Evolutionary conservation across 257 asterid species (phyloP), one percentile per base, ranked within the genome.

Genomic region (Cinchona pubescens): DNA sequence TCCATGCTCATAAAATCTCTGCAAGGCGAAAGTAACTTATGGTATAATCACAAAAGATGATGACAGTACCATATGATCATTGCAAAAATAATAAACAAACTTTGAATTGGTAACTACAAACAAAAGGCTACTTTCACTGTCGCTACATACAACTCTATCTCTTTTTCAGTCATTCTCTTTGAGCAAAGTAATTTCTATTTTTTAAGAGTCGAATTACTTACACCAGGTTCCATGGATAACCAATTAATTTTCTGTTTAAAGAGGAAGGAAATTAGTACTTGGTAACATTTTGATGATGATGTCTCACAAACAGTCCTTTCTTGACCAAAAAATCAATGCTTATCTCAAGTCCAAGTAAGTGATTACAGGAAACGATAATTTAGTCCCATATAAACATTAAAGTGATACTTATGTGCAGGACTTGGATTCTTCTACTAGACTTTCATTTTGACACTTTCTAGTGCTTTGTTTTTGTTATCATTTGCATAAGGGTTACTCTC

Each of bases 1-100:
- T 78, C 97, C 98, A 80, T 92, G 96, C 90, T 91, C 99, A 82
- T 91, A 95, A 82, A 92, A 95, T 85, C 99, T 95, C 99, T 95
- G 92, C 79, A 82, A 85, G 77, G 18, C 59, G 73, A 73, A 82
- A 70, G 61, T 68, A 48, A 76, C 67, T 61, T 16, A 3, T 25
- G 5, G 42, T 19, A 37, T 30, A 35, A 37, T 27, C 49, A 75
- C 49, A 32, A 49, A 37, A 18, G 1, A 65, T 16, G 56, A 71
- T 51, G 23, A n/a, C 16, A 51, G 1, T 15, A 43, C 8, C 10
- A 30, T n/a, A n/a, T n/a, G n/a, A n/a, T 32, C 14, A 29, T 34
- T 16, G 32, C n/a, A n/a, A 45, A 30, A 32, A 18, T 14, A 18
- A 10, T 10, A 55, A 75, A 61, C 19, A 61, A 4, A 55, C 21